Percentiles rank a stretch among this genome's conserved stretches.
Evolutionary conservation across 805 yeast genomes (phyloP).

Genomic region (Yarrowia yakushimensis): DNA sequence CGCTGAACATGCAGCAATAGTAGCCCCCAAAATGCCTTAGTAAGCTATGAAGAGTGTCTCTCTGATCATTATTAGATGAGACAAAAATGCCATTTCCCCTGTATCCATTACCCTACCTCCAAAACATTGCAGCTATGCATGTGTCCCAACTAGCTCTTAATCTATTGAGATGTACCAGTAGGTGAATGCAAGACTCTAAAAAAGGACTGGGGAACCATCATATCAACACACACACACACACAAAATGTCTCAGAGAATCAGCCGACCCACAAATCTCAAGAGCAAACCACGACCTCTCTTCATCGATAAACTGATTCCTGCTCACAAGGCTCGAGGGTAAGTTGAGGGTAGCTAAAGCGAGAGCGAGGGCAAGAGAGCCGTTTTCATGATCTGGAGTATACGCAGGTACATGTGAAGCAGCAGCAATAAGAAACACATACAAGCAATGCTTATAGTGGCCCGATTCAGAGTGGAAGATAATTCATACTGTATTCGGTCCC

Average conservation of each 20-base stretch:
- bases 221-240: not conserved
- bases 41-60: not conserved
- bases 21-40: not conserved
- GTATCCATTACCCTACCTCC: no score
- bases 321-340: slow-evolving; percentile 13
- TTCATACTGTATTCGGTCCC: no score
- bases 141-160: not conserved
- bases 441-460: no score
- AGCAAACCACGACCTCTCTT: slow-evolving; percentile 5
- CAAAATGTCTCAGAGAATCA: not conserved
- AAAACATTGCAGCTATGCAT: no score
- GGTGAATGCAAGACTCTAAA: not conserved
- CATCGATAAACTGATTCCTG: slow-evolving; percentile 1
- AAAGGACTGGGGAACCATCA: not conserved
- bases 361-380: not conserved
- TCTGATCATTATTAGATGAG: no score
- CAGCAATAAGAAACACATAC: no score
- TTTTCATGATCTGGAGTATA: not conserved
- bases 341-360: not conserved
- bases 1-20: not conserved
- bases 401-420: no score
- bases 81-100: no score
- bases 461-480: no score
- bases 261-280: not conserved
- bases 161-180: not conserved